Conservation (phyloP, 2,329 filamentous ascomycete genomes). For the Tetracladium maxilliforme region DNA sequence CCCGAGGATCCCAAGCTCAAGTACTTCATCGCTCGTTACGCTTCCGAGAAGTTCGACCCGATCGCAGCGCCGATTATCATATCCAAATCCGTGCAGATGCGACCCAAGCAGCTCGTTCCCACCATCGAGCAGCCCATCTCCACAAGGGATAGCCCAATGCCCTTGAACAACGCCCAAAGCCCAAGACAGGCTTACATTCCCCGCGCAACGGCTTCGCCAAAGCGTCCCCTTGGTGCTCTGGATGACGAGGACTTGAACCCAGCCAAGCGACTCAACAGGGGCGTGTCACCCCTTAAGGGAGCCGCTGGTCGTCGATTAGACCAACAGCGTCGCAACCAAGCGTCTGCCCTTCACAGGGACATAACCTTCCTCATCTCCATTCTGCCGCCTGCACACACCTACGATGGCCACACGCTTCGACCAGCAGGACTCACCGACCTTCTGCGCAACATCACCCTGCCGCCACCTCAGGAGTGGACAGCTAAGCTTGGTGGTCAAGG, state of each 20-base stretch:
- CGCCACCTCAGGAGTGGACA: too few species aligned
- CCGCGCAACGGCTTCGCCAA: conserved; percentile 16
- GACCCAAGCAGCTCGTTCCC: conserved; percentile 45
- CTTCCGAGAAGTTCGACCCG: conserved; percentile 63
- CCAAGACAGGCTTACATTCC: conserved; percentile 14
- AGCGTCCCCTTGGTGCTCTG: conserved; percentile 30
- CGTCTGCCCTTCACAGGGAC: conserved; percentile 60
- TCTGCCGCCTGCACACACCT: conserved; percentile 40
- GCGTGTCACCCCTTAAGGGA: conserved; percentile 86
- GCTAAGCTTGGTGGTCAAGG: too few species aligned
- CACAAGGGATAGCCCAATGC: conserved; percentile 13
- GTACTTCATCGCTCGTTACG: conserved; percentile 65
- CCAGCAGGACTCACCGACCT: too few species aligned
- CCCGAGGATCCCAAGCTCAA: conserved; percentile 68
- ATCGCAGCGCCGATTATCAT: conserved; percentile 70
- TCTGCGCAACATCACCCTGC: too few species aligned
- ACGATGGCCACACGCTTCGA: too few species aligned
- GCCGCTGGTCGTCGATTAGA: conserved; percentile 75
- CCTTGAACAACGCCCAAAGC: too few species aligned
- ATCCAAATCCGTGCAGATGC: conserved; percentile 65
- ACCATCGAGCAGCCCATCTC: conserved; percentile 36
- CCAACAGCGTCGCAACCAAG: conserved; percentile 46
- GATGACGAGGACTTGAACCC: conserved; percentile 62
- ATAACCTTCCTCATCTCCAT: conserved; percentile 45
- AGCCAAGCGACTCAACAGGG: conserved; percentile 74